Evolutionary conservation across 768 basidiomycete genomes (phyloP).

Genomic region (Lactarius tabidus): DNA sequence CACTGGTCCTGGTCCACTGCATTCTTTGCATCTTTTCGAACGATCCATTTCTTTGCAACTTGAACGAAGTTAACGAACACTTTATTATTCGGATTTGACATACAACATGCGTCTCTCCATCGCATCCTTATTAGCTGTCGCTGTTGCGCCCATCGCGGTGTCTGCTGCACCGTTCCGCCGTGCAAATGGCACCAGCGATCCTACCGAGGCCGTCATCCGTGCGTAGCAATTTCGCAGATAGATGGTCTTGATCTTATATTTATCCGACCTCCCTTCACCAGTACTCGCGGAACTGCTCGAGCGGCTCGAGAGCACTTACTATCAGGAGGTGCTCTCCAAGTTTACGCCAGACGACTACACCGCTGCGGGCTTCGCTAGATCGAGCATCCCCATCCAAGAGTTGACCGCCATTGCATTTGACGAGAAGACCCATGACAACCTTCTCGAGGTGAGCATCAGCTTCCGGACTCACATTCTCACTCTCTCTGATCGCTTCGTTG

Average conservation of each 20-base stretch:
- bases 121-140: conserved; percentile 36
- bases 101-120: conserved; percentile 46
- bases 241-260: conserved; percentile 22
- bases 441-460: conserved; percentile 44
- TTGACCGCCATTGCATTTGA: conserved; percentile 57
- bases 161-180: conserved; percentile 48
- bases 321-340: conserved; percentile 57
- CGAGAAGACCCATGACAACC: conserved; percentile 54
- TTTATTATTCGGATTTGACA: conserved; percentile 23
- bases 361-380: conserved; percentile 57
- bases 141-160: conserved; percentile 42
- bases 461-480: background rate
- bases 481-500: background rate
- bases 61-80: too few species aligned
- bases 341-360: conserved; percentile 63
- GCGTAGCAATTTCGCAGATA: conserved; percentile 31
- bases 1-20: too few species aligned
- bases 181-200: conserved; percentile 31
- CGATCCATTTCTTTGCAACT: conserved; percentile 28
- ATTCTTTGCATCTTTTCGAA: conserved; percentile 28
- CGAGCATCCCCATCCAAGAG: conserved; percentile 54
- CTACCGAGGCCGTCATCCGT: conserved; percentile 53
- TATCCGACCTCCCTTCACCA: conserved; percentile 34
- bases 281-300: conserved; percentile 77
- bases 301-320: conserved; percentile 67